Evolutionary conservation across 2,329 filamentous ascomycete genomes (phyloP).

Genomic region (Aureobasidium sp.): DNA sequence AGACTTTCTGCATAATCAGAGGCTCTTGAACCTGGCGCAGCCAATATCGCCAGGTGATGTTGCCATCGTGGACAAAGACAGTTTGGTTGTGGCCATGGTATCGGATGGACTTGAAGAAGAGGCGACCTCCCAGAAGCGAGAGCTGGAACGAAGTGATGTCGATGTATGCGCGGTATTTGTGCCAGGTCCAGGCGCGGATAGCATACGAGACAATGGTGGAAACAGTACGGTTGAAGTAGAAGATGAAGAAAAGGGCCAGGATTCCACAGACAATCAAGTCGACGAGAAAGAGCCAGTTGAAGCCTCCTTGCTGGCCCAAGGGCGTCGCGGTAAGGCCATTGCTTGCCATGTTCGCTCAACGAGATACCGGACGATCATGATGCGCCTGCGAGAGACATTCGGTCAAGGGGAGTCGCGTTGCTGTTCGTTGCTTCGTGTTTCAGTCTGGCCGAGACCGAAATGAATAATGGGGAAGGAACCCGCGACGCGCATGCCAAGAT

Average conservation of each 20-base stretch:
- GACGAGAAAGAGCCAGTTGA: slow-evolving; percentile 62
- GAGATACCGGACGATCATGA: neutral
- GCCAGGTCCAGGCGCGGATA: slow-evolving; percentile 86
- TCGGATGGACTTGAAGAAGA: slow-evolving; percentile 91
- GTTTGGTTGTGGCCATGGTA: slow-evolving; percentile 97
- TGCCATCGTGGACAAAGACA: slow-evolving; percentile 80
- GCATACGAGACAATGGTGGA: slow-evolving; percentile 78
- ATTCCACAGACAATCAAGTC: slow-evolving; percentile 68
- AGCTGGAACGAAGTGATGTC: slow-evolving; percentile 92
- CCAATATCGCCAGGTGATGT: slow-evolving; percentile 97
- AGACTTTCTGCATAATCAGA: slow-evolving; percentile 38
- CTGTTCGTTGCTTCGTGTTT: neutral
- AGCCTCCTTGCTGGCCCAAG: slow-evolving; percentile 32
- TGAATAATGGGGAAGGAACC: neutral
- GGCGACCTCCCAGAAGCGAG: slow-evolving; percentile 77
- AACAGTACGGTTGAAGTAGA: slow-evolving; percentile 95
- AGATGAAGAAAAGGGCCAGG: slow-evolving; percentile 82
- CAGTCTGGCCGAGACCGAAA: neutral
- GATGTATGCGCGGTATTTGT: slow-evolving; percentile 77
- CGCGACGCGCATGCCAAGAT: neutral
- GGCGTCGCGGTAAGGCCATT: slow-evolving; percentile 34
- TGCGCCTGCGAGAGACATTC: slow-evolving; percentile 1
- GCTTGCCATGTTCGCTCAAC: slow-evolving; percentile 14
- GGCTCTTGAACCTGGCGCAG: slow-evolving; percentile 68
- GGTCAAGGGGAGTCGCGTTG: neutral